A percentile compares a stretch with the other conserved stretches of the same genome.
phyloP scores from a whole-genome alignment of 352 stramenopile genomes.

The Elongisporangium anandrum region DNA sequence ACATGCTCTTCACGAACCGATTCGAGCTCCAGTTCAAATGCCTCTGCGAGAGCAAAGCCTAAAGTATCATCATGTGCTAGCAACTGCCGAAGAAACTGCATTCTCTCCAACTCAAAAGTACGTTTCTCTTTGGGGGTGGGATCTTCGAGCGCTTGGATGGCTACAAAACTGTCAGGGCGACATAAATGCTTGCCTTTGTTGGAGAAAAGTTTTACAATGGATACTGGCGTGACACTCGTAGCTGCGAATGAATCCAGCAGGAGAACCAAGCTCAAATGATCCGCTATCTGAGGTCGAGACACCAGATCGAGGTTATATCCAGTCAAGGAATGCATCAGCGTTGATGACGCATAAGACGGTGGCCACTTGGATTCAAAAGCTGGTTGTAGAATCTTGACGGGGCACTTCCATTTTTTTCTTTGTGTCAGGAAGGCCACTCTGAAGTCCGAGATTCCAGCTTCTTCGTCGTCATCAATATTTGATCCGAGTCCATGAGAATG shows the following conservation, averaged over 20 bases:
- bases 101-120: background rate
- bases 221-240: slow-evolving; percentile 62
- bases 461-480: slow-evolving; percentile 7
- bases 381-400: slow-evolving; percentile 39
- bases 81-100: slow-evolving; percentile 59
- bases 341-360: slow-evolving; percentile 37
- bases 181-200: slow-evolving; percentile 49
- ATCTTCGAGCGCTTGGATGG: slow-evolving; percentile 21
- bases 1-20: slow-evolving; percentile 77
- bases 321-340: slow-evolving; percentile 41
- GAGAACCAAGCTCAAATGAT: slow-evolving; percentile 73
- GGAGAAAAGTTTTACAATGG: slow-evolving; percentile 59
- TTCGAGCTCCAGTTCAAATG: slow-evolving; percentile 70
- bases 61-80: slow-evolving; percentile 59
- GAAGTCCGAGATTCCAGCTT: slow-evolving; percentile 15
- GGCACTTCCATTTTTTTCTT: slow-evolving; percentile 37
- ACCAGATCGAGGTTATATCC: slow-evolving; percentile 36
- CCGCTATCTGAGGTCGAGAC: slow-evolving; percentile 31
- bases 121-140: slow-evolving; percentile 21
- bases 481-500: background rate
- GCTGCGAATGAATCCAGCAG: slow-evolving; percentile 80
- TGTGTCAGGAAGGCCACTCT: slow-evolving; percentile 43
- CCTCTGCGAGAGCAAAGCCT: slow-evolving; percentile 61
- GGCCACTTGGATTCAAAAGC: slow-evolving; percentile 55
- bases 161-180: slow-evolving; percentile 51